Evolutionary conservation across 2,329 filamentous ascomycete species (phyloP), one percentile per base, ranked within the genome.

Genomic region (Cladosporium oxysporum): DNA sequence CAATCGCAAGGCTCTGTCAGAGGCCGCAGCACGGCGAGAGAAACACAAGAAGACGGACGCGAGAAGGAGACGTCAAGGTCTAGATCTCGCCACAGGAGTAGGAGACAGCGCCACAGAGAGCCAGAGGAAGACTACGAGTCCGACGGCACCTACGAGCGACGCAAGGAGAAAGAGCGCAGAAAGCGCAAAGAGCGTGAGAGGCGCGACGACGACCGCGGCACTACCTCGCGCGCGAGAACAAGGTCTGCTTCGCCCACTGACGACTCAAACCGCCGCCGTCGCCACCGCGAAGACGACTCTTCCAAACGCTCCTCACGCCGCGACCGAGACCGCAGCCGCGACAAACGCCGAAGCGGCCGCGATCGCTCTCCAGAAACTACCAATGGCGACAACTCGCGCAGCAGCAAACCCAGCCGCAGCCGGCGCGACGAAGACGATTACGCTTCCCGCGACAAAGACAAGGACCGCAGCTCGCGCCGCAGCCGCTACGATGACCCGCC

Each of bases 241-340:
- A 84, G 89, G 66, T 91, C 90, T 5, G 83, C 83, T 5, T 92
- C 91, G 2, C 85, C 85, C 1, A 85, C 87, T 11, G 81, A 81
- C 33, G 87, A 84, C 70, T 78, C 78, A 44, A 86, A 84, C 69
- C 79, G 83, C 58, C 86, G 88, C 71, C 86, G 87, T 68, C 88
- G 87, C 70, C 88, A 79, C 28, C 80, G 76, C 47, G 80, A 79
- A 66, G 79, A 81, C 59, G 76, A 79, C 7, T 75, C 77, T 62
- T 75, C 78, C 5, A 71, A 80, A 58, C 78, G 78, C 12, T 80
- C 80, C 5, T 79, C 12, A 77, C 59, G 59, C 47, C 57, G 37
- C 7, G 57, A 81, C 57, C 79, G 81, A 28, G 81, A 83, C 26
- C 76, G 78, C 52, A 82, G 80, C 69, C 77, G 78, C 33, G 81